These are phyloP conservation scores for Cladorrhinum sp. DNA, from an alignment of 2,329 filamentous ascomycete genomes.

Conservation along the genomic window DNA sequence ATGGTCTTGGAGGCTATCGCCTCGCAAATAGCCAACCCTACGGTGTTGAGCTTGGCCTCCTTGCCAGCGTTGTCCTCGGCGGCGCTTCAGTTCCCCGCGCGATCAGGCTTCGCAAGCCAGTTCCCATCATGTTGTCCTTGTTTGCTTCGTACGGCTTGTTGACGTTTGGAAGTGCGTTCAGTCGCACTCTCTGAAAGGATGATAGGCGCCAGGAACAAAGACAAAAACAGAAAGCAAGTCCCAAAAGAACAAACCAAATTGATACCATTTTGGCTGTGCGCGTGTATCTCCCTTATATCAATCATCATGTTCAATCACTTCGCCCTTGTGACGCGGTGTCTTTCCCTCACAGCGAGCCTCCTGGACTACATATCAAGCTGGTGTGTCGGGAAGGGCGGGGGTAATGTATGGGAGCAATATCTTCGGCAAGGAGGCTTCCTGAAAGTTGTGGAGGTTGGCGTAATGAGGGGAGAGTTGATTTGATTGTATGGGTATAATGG, in stretches of 20 bases:
- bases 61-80: constrained; percentile 81
- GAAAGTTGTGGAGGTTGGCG: background rate
- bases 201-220: background rate
- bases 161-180: constrained; percentile 72
- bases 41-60: constrained; percentile 82
- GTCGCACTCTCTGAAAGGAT: constrained; percentile 37
- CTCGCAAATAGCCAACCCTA: constrained; percentile 73
- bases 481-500: background rate
- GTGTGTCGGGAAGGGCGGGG: background rate
- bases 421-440: background rate
- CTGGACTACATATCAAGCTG: background rate
- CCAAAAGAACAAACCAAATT: constrained; percentile 14
- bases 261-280: background rate
- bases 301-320: no score
- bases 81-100: constrained; percentile 84
- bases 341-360: background rate
- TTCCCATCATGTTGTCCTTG: constrained; percentile 76
- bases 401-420: no score
- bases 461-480: background rate
- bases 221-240: constrained; percentile 1
- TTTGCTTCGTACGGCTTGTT: constrained; percentile 75
- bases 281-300: constrained; percentile 9
- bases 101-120: constrained; percentile 76
- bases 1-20: constrained; percentile 78
- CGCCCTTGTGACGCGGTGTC: constrained; percentile 4